phyloP scores from a whole-genome alignment of 306 rosid species.

The Inga oerstediana region DNA sequence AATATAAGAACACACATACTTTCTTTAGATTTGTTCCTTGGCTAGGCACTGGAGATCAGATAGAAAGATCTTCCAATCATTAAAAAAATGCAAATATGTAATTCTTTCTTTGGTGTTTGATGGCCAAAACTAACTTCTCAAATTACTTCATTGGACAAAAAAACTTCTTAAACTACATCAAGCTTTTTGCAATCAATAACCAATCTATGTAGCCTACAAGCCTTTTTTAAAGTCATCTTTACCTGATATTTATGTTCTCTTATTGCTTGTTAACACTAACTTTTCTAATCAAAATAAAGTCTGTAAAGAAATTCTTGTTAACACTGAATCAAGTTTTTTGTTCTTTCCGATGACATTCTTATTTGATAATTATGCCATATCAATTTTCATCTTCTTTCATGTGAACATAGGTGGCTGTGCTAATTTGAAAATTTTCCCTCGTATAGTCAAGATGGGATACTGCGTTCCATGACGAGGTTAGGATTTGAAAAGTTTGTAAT shows the following conservation, averaged over 20 bases:
- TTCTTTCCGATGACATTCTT: neutral
- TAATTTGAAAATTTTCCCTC: conserved; percentile 28
- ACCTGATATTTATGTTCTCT: neutral
- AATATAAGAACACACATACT: neutral
- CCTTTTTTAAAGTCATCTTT: neutral
- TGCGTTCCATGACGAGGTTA: conserved; percentile 30
- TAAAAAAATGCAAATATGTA: neutral
- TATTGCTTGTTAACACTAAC: neutral
- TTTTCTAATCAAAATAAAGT: neutral
- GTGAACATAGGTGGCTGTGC: conserved; percentile 35
- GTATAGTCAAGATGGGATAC: conserved; percentile 33
- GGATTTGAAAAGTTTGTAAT: conserved; percentile 43
- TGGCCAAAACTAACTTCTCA: conserved; percentile 8
- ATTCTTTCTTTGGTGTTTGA: conserved; percentile 10
- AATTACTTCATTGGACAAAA: neutral
- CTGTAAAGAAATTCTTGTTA: neutral
- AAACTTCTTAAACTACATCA: neutral
- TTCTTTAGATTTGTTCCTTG: neutral
- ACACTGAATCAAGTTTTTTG: neutral
- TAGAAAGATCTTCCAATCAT: neutral
- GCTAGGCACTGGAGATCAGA: neutral
- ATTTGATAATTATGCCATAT: conserved; percentile 6
- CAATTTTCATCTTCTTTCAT: conserved; percentile 7
- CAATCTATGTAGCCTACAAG: neutral
- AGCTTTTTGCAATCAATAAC: neutral